Percentiles rank a stretch among this genome's conserved stretches.
These are phyloP conservation scores for Sarcomyxa edulis DNA, from an alignment of 768 basidiomycete genomes.

Conservation along the genomic window DNA sequence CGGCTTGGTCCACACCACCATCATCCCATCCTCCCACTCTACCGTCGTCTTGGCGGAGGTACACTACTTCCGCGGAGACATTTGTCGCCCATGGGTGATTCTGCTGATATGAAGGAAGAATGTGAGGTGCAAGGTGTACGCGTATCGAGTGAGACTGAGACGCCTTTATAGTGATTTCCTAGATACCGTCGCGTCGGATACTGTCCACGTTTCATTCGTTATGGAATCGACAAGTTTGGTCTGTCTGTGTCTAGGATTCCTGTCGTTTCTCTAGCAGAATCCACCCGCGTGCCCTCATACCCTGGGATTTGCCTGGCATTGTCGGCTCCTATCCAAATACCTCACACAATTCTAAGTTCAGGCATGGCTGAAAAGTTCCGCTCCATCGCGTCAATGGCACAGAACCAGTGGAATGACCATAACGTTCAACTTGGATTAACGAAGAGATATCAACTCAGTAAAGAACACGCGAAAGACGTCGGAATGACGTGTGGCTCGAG, in stretches of 20 bases:
- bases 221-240: slow-evolving; percentile 44
- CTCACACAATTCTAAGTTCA: slow-evolving; percentile 61
- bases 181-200: slow-evolving; percentile 53
- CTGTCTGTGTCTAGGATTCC: slow-evolving; percentile 57
- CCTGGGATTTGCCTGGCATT: no score
- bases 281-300: slow-evolving; percentile 59
- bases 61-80: no score
- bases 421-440: slow-evolving; percentile 63
- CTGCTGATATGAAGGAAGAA: slow-evolving; percentile 38
- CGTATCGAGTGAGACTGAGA: slow-evolving; percentile 36
- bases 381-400: slow-evolving; percentile 36
- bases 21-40: no score
- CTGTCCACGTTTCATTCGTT: slow-evolving; percentile 53
- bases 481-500: slow-evolving; percentile 46
- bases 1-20: no score
- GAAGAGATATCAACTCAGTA: slow-evolving; percentile 52
- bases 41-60: no score
- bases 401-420: slow-evolving; percentile 28
- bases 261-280: slow-evolving; percentile 41
- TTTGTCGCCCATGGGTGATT: slow-evolving; percentile 57
- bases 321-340: slow-evolving; percentile 48
- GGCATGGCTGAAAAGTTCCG: slow-evolving; percentile 52
- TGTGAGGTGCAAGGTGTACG: slow-evolving; percentile 29
- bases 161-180: slow-evolving; percentile 45
- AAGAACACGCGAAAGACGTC: slow-evolving; percentile 40